Evolutionary conservation across 2,329 filamentous ascomycete species (phyloP).

Genomic region (Elsinoe ampelina): DNA sequence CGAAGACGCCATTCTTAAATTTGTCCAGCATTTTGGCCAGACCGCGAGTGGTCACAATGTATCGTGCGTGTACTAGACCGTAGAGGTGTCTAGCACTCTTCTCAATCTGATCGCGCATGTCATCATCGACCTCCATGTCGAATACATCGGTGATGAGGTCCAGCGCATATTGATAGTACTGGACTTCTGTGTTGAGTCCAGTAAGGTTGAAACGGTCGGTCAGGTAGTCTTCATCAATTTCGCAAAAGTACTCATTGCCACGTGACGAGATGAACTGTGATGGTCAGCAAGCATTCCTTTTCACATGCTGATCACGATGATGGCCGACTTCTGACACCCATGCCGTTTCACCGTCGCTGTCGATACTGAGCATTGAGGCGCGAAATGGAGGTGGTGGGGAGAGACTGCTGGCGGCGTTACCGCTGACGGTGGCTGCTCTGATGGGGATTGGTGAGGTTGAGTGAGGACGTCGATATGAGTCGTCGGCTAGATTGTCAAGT

Average conservation of each 20-base stretch:
- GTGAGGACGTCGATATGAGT: not conserved
- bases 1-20: constrained; percentile 96
- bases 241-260: constrained; percentile 98
- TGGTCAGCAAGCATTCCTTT: not conserved
- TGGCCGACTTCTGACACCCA: constrained; percentile 12
- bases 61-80: constrained; percentile 88
- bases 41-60: constrained; percentile 91
- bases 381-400: not conserved
- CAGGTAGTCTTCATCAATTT: constrained; percentile 97
- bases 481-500: constrained; percentile 8
- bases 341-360: constrained; percentile 5
- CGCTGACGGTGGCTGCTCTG: not conserved
- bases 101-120: constrained; percentile 96
- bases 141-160: constrained; percentile 98
- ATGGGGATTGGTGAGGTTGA: constrained; percentile 2
- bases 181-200: constrained; percentile 90
- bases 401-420: constrained; percentile 11
- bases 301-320: constrained; percentile 1
- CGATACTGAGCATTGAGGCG: constrained; percentile 8
- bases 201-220: constrained; percentile 98
- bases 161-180: constrained; percentile 97
- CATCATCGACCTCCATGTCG: constrained; percentile 96
- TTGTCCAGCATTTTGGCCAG: constrained; percentile 98
- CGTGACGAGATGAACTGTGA: constrained; percentile 89
- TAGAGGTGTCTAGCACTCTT: constrained; percentile 94